A percentile compares a stretch with the other conserved stretches of the same genome.
Evolutionary conservation across 148 eudicot species (phyloP).

Genomic region (Vaccinium macrocarpon): DNA sequence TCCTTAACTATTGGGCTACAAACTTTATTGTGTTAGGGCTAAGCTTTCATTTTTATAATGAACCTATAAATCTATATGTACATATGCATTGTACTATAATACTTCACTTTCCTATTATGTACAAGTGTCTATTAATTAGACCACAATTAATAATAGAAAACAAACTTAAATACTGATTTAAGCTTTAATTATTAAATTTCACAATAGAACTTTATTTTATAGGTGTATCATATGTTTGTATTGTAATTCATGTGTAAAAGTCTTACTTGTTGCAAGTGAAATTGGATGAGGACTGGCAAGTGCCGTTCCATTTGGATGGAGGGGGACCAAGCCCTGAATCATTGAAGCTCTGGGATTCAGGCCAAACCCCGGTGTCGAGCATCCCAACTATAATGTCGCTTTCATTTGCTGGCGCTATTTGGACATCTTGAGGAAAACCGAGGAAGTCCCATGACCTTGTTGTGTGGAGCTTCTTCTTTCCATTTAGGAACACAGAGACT

Average conservation of each 20-base stretch:
- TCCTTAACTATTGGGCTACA: too few species aligned
- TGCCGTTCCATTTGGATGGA: slow-evolving; percentile 3
- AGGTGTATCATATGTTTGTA: background rate
- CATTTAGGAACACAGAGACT: background rate
- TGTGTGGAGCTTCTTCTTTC: background rate
- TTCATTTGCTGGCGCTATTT: background rate
- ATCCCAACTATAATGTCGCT: background rate
- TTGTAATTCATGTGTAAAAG: background rate
- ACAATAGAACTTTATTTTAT: too few species aligned
- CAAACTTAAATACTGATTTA: too few species aligned
- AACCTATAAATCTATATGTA: too few species aligned
- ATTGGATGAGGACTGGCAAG: background rate
- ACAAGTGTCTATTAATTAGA: too few species aligned
- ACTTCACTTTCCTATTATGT: too few species aligned
- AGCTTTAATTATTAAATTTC: too few species aligned
- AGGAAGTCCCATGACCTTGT: slow-evolving; percentile 13
- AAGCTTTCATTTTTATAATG: too few species aligned
- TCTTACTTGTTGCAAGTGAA: slow-evolving; percentile 11
- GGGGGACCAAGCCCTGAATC: background rate
- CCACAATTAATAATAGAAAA: too few species aligned
- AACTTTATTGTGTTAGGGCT: too few species aligned
- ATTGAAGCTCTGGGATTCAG: background rate
- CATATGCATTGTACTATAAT: too few species aligned
- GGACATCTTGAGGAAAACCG: background rate
- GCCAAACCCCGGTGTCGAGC: slow-evolving; percentile 1